Base-by-base conservation (phyloP, 495 filamentous ascomycete species). In the Massariosphaeria phaeospora region DNA sequence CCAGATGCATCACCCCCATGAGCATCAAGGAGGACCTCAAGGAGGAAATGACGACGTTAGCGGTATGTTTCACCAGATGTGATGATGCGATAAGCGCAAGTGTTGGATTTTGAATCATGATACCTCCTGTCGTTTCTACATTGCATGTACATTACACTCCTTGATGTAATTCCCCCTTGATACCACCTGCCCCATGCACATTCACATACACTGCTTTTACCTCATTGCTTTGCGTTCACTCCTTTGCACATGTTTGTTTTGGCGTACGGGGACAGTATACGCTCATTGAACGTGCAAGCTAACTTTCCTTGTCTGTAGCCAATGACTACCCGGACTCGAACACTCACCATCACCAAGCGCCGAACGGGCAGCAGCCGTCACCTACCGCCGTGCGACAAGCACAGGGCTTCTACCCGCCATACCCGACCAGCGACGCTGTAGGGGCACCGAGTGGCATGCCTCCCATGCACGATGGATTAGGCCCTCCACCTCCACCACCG, bases 21-120 rank as follows among this genome's bases (percentile, higher is more conserved):
- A 80, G 42, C 86, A 89, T 67, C 81, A 76, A 33, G 84, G 89
- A 65, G 79, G 70, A 63, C 74, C 79, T 61, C 78, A 79, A 66
- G 80, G 82, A 65, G 80, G 81, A 63, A 78, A 80, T 67, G 89
- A 93, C 62, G 89, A 94, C 78, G 88, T 93, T 76, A 82, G 78
- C 76, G 88, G 91, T 88, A 95, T 95, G 90, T 91, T 72, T 66
- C 69, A 70, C 63, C 70, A 69, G 53, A 70, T 72, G 68, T 73
- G 62, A 71, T 63, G 52, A 35, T 88, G 76, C 43, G 52, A 53
- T 59, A 46, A 52, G 60, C 57, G 53, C 44, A 20, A 20, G 50
- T 59, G 39, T 48, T 42, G 48, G 54, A 39, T 46, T n/a, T 52
- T 39, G 44, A 57, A 51, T 69, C 40, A 61, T 51, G 46, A 59